Conservation (phyloP, 2,329 filamentous ascomycete genomes). For the Pseudovirgaria hyperparasitica region DNA sequence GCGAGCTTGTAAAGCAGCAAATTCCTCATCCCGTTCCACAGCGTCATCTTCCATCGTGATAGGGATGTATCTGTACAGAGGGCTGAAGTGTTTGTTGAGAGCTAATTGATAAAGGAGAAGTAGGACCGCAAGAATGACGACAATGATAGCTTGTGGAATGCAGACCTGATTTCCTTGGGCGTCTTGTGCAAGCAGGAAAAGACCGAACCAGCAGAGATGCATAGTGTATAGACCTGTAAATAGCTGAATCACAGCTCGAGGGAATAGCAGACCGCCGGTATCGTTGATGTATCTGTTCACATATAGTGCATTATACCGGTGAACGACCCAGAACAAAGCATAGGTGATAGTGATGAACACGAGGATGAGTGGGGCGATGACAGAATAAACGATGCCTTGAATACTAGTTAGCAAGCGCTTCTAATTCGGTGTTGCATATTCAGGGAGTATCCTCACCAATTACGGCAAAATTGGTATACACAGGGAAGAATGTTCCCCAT, state of each 20-base stretch:
- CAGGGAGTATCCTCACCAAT: constrained; percentile 45
- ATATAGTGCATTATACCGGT: constrained; percentile 94
- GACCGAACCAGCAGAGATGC: constrained; percentile 76
- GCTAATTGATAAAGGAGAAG: constrained; percentile 65
- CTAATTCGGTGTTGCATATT: constrained; percentile 1
- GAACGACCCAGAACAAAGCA: constrained; percentile 79
- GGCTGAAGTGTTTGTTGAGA: constrained; percentile 71
- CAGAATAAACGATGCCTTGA: constrained; percentile 62
- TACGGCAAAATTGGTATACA: constrained; percentile 93
- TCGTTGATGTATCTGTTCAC: constrained; percentile 82
- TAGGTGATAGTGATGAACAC: constrained; percentile 93
- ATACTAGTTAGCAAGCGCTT: constrained; percentile 2
- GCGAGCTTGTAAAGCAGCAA: constrained; percentile 62
- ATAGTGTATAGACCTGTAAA: constrained; percentile 93
- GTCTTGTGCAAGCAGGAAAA: constrained; percentile 70
- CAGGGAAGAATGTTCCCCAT: constrained; percentile 91
- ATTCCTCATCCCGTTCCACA: constrained; percentile 78
- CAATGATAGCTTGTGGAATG: constrained; percentile 62
- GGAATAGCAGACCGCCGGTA: constrained; percentile 86
- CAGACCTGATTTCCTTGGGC: constrained; percentile 43
- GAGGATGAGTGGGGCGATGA: constrained; percentile 81
- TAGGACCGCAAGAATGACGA: constrained; percentile 60
- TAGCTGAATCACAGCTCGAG: constrained; percentile 84
- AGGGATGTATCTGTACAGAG: constrained; percentile 77
- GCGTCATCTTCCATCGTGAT: constrained; percentile 95